Evolutionary conservation across 306 rosid species (phyloP).

Genomic region (Vachellia pachyceras): DNA sequence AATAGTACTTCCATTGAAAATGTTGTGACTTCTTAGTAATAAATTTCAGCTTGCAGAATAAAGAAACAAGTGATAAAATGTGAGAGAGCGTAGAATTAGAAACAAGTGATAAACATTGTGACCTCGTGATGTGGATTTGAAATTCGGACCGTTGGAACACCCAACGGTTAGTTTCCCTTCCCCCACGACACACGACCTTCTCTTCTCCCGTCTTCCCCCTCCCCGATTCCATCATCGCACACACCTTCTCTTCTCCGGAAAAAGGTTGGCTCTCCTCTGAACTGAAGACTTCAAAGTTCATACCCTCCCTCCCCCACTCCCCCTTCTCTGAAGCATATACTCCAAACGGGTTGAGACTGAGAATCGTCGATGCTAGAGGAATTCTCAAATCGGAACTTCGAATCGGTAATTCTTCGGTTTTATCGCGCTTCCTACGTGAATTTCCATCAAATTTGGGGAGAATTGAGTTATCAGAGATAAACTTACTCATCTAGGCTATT

Average conservation of each 20-base stretch:
- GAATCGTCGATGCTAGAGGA: neutral
- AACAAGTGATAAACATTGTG: too few species aligned
- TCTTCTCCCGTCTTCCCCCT: neutral
- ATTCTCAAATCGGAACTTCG: neutral
- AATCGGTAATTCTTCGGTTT: neutral
- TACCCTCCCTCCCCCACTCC: neutral
- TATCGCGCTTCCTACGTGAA: neutral
- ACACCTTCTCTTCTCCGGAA: neutral
- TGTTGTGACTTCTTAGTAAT: too few species aligned
- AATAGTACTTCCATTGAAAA: too few species aligned
- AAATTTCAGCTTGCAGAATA: too few species aligned
- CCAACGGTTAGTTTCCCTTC: conserved; percentile 52
- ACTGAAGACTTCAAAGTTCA: neutral
- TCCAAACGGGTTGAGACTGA: neutral
- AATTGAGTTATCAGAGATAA: neutral
- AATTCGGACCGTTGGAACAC: conserved; percentile 53
- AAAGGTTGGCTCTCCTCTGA: neutral
- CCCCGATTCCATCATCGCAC: neutral
- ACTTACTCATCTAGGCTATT: neutral
- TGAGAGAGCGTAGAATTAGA: neutral
- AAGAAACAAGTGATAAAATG: too few species aligned
- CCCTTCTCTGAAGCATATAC: neutral
- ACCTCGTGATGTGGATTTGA: conserved; percentile 4
- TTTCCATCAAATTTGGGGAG: neutral
- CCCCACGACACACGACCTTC: neutral